Conservation (phyloP, 129 eudicot genomes). For the Erigeron canadensis region DNA sequence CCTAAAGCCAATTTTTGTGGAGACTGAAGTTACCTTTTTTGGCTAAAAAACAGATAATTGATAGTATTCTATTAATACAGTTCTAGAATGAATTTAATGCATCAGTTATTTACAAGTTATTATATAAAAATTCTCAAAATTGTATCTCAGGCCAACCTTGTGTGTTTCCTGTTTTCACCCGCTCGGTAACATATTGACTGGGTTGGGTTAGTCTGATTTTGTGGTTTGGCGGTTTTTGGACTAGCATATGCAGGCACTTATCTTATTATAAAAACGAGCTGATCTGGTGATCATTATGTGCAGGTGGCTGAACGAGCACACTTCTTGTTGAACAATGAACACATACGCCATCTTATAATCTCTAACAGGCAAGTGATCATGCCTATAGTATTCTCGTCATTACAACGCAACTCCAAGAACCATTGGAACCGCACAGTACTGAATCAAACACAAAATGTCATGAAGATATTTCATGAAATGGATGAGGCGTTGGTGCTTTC, state of each 20-base stretch:
- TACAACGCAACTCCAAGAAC: conserved; percentile 52
- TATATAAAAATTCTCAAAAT: no score
- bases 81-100: no score
- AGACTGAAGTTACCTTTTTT: no score
- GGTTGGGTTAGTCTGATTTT: neutral
- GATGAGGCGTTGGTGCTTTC: conserved; percentile 54
- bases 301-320: conserved; percentile 78
- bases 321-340: conserved; percentile 74
- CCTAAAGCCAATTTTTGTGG: no score
- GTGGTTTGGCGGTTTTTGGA: neutral
- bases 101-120: no score
- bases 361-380: conserved; percentile 59
- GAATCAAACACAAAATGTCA: conserved; percentile 60
- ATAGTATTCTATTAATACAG: no score
- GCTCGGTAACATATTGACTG: neutral
- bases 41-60: no score
- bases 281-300: neutral
- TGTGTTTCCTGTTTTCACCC: no score
- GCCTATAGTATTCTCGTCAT: conserved; percentile 63
- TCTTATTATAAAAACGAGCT: neutral
- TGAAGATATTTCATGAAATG: conserved; percentile 56
- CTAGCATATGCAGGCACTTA: neutral
- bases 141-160: no score
- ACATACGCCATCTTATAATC: conserved; percentile 51
- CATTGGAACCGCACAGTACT: conserved; percentile 79